Base-by-base conservation (phyloP, 257 asterid species). In the Eustoma russellianum region DNA sequence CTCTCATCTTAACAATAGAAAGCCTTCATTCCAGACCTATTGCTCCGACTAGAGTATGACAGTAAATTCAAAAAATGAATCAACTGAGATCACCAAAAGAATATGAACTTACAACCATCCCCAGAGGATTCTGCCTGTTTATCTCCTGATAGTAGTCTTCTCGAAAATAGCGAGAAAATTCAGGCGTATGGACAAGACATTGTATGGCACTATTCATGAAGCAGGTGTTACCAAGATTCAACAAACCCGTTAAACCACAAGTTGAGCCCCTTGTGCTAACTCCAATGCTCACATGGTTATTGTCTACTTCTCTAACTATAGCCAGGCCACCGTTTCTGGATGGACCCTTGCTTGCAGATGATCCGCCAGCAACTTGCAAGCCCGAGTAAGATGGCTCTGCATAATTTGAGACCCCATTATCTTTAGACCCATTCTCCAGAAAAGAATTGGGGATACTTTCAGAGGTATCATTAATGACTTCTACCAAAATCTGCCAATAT, bases 141-240 rank as follows among this genome's bases (percentile, higher is more conserved):
- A 92, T 92, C 66, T 92, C 97, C 73, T 79, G 90, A 79, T 92
- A 88, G 67, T 92, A 92, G 78, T 92, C 95, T 60, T 92, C 97
- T 61, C 91, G 95, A 71, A 92, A 92, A 74, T 85, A 92, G 58
- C 73, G 79, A 63, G 99, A 82, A 69, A 92, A 85, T 70, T 92
- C 99, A 17, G 95, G 97, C 34, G 99, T 92, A 65, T 92, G 98
- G 59, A 88, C 97, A 33, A 92, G 95, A 77, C 98, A 92, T 62
- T 92, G 98, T 65, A 92, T 88, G 55, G 98, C 97, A 69, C 97
- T 84, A 60, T 92, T 92, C 98, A 92, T 92, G 65, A 88, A 92
- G 79, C 98, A 92, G 60, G 98, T 92, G 59, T 92, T 92, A 57
- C 98, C 98, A 75, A 88, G 95, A 77, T 92, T 92, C 79, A 85